phyloP scores from a whole-genome alignment of 2,329 filamentous ascomycete species.

The Aspergillus hortae region DNA sequence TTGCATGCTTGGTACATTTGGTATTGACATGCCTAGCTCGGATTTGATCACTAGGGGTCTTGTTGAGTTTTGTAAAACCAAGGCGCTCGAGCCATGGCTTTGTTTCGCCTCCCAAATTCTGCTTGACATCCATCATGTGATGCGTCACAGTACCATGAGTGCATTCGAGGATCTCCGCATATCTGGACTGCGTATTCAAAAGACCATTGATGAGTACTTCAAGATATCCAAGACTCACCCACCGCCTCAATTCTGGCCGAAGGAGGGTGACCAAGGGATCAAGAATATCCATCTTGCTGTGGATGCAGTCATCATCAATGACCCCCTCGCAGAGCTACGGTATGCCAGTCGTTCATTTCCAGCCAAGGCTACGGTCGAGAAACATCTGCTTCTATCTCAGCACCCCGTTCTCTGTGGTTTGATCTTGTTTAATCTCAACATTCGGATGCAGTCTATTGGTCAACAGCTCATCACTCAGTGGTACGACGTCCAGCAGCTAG shows the following conservation, averaged over 20 bases:
- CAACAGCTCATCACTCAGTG: constrained; percentile 24
- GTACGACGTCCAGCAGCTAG: constrained; percentile 27
- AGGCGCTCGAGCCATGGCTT: constrained; percentile 23
- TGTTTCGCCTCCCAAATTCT: constrained; percentile 31
- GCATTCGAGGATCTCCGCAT: constrained; percentile 23
- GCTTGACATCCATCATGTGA: constrained; percentile 34
- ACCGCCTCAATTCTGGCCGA: constrained; percentile 25
- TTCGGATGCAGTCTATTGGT: constrained; percentile 23
- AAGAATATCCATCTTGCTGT: constrained; percentile 9
- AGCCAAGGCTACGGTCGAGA: constrained; percentile 9
- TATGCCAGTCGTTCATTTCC: neutral
- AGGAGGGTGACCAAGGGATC: constrained; percentile 21
- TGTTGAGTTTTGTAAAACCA: constrained; percentile 22
- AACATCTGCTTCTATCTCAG: constrained; percentile 23
- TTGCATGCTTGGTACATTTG: constrained; percentile 17
- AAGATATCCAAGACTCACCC: constrained; percentile 19
- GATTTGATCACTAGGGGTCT: constrained; percentile 32
- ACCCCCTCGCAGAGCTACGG: constrained; percentile 13
- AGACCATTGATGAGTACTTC: constrained; percentile 22
- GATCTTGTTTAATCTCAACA: constrained; percentile 23
- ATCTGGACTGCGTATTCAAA: constrained; percentile 24
- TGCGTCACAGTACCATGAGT: constrained; percentile 20
- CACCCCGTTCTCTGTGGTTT: constrained; percentile 24
- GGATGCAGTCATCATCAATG: constrained; percentile 18
- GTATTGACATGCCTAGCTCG: constrained; percentile 16